Percentiles rank a stretch among this genome's conserved stretches.
phyloP scores from a whole-genome alignment of 2,329 filamentous ascomycete genomes.

The Paraconiothyrium sp. region DNA sequence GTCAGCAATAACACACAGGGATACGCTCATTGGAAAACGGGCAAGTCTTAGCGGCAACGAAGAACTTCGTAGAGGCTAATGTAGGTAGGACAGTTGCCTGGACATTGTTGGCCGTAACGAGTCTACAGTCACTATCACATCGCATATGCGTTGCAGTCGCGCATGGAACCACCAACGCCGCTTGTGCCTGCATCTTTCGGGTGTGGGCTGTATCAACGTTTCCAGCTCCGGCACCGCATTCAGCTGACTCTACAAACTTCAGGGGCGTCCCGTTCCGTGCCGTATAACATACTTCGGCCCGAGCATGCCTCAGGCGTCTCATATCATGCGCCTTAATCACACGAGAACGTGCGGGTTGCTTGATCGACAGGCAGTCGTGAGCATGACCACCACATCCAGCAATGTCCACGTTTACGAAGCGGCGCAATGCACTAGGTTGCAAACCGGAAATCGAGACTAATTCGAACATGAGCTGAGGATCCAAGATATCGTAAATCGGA shows the following conservation, averaged over 20 bases:
- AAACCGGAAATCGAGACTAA: constrained; percentile 15
- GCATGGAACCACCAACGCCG: neutral
- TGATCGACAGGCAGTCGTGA: neutral
- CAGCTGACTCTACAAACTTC: neutral
- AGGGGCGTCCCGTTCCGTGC: constrained; percentile 4
- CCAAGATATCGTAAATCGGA: constrained; percentile 28
- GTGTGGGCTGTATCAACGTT: neutral
- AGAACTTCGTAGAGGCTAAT: neutral
- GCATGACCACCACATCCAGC: neutral
- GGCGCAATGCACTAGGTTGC: constrained; percentile 2
- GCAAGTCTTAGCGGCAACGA: neutral
- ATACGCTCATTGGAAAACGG: neutral
- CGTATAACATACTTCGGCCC: neutral
- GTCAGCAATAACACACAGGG: neutral
- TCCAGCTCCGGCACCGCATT: constrained; percentile 1
- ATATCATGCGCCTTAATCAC: neutral
- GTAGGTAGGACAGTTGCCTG: neutral
- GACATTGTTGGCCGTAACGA: neutral
- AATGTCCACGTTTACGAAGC: neutral
- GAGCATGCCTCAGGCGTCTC: neutral
- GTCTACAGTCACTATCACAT: neutral
- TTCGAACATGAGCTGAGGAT: neutral
- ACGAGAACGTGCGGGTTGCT: neutral
- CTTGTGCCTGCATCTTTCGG: neutral
- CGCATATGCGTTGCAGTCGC: neutral